These are phyloP conservation scores for Diplodia scrobiculata DNA, from an alignment of 2,329 filamentous ascomycete species.

Conservation along the genomic window DNA sequence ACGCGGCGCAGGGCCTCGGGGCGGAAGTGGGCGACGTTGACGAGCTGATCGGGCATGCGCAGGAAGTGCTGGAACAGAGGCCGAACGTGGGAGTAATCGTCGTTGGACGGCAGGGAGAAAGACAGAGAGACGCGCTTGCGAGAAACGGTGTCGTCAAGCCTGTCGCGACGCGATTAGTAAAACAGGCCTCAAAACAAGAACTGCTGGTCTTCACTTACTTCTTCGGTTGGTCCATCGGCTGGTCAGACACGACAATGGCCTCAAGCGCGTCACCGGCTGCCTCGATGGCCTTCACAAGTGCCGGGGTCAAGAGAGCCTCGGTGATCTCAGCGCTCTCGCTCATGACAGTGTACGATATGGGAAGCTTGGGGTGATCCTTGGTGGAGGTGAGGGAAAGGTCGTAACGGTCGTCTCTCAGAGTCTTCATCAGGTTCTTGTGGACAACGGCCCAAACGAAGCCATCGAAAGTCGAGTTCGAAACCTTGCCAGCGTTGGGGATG, in stretches of 20 bases:
- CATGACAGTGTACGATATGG: conserved; percentile 90
- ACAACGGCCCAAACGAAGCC: conserved; percentile 94
- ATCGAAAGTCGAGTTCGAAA: conserved; percentile 69
- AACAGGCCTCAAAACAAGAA: conserved; percentile 27
- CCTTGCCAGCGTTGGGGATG: conserved; percentile 64
- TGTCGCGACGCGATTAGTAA: conserved; percentile 42
- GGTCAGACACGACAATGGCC: conserved; percentile 85
- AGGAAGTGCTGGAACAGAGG: conserved; percentile 81
- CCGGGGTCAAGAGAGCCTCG: conserved; percentile 80
- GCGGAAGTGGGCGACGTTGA: conserved; percentile 77
- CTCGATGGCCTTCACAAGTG: conserved; percentile 77
- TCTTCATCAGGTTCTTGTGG: conserved; percentile 92
- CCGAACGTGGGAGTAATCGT: conserved; percentile 58
- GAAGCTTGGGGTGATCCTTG: conserved; percentile 89
- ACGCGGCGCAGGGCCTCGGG: conserved; percentile 85
- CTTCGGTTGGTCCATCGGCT: conserved; percentile 81
- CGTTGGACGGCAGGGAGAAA: conserved; percentile 62
- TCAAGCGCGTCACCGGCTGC: conserved; percentile 74
- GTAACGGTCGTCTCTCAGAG: conserved; percentile 87
- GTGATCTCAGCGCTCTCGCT: conserved; percentile 95
- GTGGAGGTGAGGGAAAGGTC: conserved; percentile 90
- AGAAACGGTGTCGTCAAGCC: conserved; percentile 78
- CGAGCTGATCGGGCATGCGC: conserved; percentile 80
- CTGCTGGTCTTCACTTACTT: conserved; percentile 61
- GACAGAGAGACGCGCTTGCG: conserved; percentile 86